Base-by-base conservation (phyloP, 306 rosid species). In the Citrullus colocynthis region DNA sequence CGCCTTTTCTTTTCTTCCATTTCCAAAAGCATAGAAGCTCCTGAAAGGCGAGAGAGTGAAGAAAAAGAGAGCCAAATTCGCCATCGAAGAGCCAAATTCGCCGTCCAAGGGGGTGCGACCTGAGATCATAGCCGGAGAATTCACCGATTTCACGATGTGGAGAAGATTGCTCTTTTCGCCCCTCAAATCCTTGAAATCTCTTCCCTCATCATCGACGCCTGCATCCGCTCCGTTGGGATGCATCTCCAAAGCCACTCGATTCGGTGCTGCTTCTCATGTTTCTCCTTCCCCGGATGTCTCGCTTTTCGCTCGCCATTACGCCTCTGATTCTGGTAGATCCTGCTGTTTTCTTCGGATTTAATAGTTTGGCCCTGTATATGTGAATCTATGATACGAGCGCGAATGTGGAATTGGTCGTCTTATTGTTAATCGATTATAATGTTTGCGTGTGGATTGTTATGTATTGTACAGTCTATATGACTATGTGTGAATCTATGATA, bases 101-200 rank as follows among this genome's bases (percentile, higher is more conserved):
- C 36, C 55, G 21, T 77, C 32, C 18, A 32, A 66, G 48, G 9
- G 80, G 80, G 42, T 4, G 81, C 76, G 64, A 54, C 80, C 74
- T 78, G 76, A 78, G 81, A 78, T 18, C 81, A 78, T 18, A 65
- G 32, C 12, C 49, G 37, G 36, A 64, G 21, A 18, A 7, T 10
- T 48, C 74, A 21, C 63, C 15, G 63, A 59, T 42, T 18, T 10
- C 55, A 78, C 76, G 42, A 89, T 93, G 98, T 91, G 90, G 89
- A 92, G 98, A 78, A 87, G 92, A 80, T 77, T 90, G 13, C 63
- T 89, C 79, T 81, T 87, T 80, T 88, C 97, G 49, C 83, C 86
- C 1, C 87, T 90, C 87, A 85, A 85, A 88, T 72, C 93, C 94
- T 85, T 91, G 75, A 61, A 76, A 77, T 67, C 80, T 80, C 82